Evolutionary conservation across 192 early-diverging fungal species (phyloP).

Genomic region (Mortierella claussenii): DNA sequence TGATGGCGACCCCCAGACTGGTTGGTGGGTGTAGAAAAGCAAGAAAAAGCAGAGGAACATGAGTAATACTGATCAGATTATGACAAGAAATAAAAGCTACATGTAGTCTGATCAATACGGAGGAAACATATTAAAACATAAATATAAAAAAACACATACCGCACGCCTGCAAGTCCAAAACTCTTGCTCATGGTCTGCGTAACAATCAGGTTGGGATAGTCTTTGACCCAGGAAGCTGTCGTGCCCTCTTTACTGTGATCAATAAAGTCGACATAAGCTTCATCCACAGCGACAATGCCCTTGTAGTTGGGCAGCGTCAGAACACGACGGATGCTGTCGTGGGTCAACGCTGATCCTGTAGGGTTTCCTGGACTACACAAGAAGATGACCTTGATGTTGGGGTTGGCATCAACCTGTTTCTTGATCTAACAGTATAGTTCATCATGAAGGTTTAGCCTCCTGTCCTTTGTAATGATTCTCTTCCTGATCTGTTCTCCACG

Average conservation of each 20-base stretch:
- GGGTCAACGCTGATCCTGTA: constrained; percentile 84
- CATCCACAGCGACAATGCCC: constrained; percentile 97
- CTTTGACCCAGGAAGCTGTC: constrained; percentile 77
- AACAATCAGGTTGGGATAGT: constrained; percentile 95
- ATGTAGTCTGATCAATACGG: too few relatives aligned
- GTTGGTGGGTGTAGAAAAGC: not conserved
- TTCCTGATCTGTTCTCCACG: too few relatives aligned
- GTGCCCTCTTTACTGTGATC: constrained; percentile 70
- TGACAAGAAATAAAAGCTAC: not conserved
- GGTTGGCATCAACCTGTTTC: constrained; percentile 70
- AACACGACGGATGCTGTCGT: constrained; percentile 73
- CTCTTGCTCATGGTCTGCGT: constrained; percentile 98
- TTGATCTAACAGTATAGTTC: too few relatives aligned
- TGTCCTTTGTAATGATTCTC: too few relatives aligned
- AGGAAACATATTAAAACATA: not conserved
- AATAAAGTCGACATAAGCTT: constrained; percentile 98
- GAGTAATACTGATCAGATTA: too few relatives aligned
- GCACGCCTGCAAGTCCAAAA: constrained; percentile 97
- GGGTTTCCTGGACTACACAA: constrained; percentile 99
- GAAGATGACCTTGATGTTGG: constrained; percentile 90
- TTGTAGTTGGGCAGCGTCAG: constrained; percentile 75
- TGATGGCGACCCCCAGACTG: constrained; percentile 89
- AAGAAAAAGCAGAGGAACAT: constrained; percentile 7
- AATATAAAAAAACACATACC: constrained; percentile 58
- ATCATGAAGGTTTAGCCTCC: too few relatives aligned